Evolutionary conservation across 1,139 yeast species (phyloP).

Genomic region (Zygosaccharomyces sapae): DNA sequence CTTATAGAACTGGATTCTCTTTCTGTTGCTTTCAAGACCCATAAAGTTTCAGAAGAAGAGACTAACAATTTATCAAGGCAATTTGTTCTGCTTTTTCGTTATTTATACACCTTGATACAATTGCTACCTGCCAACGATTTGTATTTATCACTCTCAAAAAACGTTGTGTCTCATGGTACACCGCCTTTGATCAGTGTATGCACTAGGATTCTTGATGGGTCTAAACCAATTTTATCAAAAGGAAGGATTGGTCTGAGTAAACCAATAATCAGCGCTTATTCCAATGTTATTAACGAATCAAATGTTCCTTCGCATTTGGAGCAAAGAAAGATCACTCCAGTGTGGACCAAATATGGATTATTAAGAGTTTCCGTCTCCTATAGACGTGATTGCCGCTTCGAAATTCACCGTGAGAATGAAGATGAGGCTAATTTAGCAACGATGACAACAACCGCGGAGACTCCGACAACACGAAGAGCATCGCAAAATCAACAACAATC

Average conservation of each 20-base stretch:
- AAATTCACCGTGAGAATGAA: conserved; percentile 48
- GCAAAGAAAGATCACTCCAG: conserved; percentile 61
- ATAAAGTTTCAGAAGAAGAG: conserved; percentile 27
- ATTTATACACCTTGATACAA: conserved; percentile 61
- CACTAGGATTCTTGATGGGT: conserved; percentile 69
- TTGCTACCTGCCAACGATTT: conserved; percentile 70
- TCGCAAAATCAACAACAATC: conserved; percentile 21
- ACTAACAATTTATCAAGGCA: conserved; percentile 36
- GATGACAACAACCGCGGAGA: conserved; percentile 1
- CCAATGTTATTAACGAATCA: conserved; percentile 38
- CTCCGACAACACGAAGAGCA: conserved; percentile 12
- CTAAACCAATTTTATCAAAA: conserved; percentile 69
- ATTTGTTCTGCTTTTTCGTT: conserved; percentile 68
- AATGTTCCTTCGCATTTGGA: conserved; percentile 50
- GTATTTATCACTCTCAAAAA: conserved; percentile 40
- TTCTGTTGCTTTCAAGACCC: conserved; percentile 30
- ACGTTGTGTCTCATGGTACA: conserved; percentile 28
- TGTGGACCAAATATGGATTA: conserved; percentile 71
- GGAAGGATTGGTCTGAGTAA: conserved; percentile 83
- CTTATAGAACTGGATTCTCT: conserved; percentile 64
- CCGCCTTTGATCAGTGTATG: conserved; percentile 38
- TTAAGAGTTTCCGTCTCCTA: conserved; percentile 74
- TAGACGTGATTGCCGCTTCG: conserved; percentile 65
- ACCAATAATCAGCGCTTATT: conserved; percentile 47
- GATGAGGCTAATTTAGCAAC: conserved; percentile 13